Evolutionary conservation across 306 rosid species (phyloP).

Genomic region (Cucumis hystrix): DNA sequence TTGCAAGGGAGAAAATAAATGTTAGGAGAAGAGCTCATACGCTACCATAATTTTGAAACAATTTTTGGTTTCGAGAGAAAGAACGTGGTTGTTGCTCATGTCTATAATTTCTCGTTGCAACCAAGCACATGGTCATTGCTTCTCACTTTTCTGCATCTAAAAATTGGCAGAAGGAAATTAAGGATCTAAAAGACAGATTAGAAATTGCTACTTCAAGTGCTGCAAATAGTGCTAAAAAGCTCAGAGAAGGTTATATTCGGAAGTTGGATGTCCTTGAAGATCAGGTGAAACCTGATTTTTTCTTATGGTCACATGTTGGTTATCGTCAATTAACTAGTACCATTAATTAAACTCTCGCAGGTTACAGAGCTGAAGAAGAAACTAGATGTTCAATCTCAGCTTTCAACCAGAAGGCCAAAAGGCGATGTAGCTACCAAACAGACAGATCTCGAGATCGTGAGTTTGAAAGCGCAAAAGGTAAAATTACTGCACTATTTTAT

Average conservation of each 20-base stretch:
- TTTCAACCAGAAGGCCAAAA: conserved; percentile 52
- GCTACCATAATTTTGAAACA: background rate
- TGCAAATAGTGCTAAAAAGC: conserved; percentile 41
- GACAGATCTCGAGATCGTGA: conserved; percentile 56
- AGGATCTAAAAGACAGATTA: conserved; percentile 38
- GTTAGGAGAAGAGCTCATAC: background rate
- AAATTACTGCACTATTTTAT: background rate
- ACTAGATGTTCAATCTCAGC: conserved; percentile 59
- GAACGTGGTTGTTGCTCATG: background rate
- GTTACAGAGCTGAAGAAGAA: conserved; percentile 63
- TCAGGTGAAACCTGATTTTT: conserved; percentile 39
- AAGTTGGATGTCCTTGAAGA: conserved; percentile 71
- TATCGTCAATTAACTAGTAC: background rate
- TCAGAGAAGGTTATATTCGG: conserved; percentile 66
- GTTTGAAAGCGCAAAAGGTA: conserved; percentile 87
- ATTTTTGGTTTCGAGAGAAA: background rate
- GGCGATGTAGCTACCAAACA: conserved; percentile 47
- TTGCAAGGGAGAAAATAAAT: background rate
- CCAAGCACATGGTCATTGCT: background rate
- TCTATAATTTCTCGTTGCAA: background rate
- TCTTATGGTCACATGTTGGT: background rate
- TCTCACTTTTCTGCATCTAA: conserved; percentile 5
- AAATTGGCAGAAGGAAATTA: conserved; percentile 53
- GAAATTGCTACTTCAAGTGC: conserved; percentile 31
- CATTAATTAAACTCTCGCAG: conserved; percentile 19